A percentile compares a stretch with the other conserved stretches of the same genome.
These are phyloP conservation scores for Stevia rebaudiana DNA, from an alignment of 140 eudicot species.

Conservation along the genomic window DNA sequence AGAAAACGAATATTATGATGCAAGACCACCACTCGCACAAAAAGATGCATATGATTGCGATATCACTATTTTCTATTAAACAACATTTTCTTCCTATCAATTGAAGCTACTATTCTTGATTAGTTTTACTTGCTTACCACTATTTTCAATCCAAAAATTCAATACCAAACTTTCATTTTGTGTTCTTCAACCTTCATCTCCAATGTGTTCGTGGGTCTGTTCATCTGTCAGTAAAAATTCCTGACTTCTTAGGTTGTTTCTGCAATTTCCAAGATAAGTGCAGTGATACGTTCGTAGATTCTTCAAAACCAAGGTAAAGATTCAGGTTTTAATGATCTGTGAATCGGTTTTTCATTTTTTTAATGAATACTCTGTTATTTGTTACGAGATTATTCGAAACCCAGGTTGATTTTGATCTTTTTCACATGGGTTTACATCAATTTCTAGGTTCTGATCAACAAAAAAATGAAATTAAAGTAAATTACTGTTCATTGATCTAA, in stretches of 20 bases:
- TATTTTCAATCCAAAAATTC: slow-evolving; percentile 25
- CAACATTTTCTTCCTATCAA: slow-evolving; percentile 21
- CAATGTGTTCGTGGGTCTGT: slow-evolving; percentile 8
- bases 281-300: slow-evolving; percentile 18
- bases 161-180: neutral
- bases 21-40: slow-evolving; percentile 26
- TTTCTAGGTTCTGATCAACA: slow-evolving; percentile 3
- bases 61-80: slow-evolving; percentile 17
- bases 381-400: neutral
- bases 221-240: neutral
- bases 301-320: slow-evolving; percentile 27
- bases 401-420: slow-evolving; percentile 8
- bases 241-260: neutral
- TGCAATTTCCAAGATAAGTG: slow-evolving; percentile 20
- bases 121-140: neutral
- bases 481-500: slow-evolving; percentile 10
- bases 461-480: slow-evolving; percentile 11
- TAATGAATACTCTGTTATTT: slow-evolving; percentile 2
- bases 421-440: neutral
- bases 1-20: slow-evolving; percentile 18
- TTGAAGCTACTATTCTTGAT: slow-evolving; percentile 19
- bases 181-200: neutral
- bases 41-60: slow-evolving; percentile 31
- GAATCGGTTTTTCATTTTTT: neutral
- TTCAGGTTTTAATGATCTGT: neutral